Percentiles rank a stretch among this genome's conserved stretches.
phyloP scores from a whole-genome alignment of 768 basidiomycete species.

The Suillus brevipes region DNA sequence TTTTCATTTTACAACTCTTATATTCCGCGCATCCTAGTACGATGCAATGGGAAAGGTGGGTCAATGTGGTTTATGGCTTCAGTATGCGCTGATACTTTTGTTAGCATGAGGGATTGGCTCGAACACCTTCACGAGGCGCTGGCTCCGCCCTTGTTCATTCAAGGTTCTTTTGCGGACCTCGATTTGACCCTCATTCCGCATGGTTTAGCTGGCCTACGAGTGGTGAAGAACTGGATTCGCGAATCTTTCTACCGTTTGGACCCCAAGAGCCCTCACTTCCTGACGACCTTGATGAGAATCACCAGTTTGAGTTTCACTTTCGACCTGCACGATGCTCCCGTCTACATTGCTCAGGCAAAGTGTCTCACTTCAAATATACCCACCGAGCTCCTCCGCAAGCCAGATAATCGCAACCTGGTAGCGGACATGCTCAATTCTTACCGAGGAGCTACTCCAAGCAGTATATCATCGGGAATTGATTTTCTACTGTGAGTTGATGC shows the following conservation, averaged over 20 bases:
- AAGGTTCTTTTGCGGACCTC: constrained; percentile 45
- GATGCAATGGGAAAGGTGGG: constrained; percentile 9
- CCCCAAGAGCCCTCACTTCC: constrained; percentile 24
- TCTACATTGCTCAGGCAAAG: constrained; percentile 36
- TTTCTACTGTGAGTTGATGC: neutral
- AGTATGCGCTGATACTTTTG: neutral
- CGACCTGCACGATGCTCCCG: constrained; percentile 33
- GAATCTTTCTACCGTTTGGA: constrained; percentile 39
- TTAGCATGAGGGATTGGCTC: constrained; percentile 37
- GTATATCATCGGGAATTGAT: constrained; percentile 37
- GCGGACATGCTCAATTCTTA: constrained; percentile 33
- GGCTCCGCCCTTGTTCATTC: constrained; percentile 44
- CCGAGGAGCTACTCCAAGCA: constrained; percentile 25
- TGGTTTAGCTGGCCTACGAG: constrained; percentile 33
- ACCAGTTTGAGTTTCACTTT: constrained; percentile 40
- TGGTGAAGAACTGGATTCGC: constrained; percentile 48
- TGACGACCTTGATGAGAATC: constrained; percentile 43
- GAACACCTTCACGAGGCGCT: constrained; percentile 48
- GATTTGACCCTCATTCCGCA: constrained; percentile 41
- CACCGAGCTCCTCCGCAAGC: constrained; percentile 10
- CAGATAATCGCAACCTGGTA: constrained; percentile 28
- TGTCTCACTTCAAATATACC: constrained; percentile 16
- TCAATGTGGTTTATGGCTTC: neutral
- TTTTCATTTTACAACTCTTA: constrained; percentile 43
- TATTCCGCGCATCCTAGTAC: constrained; percentile 16